A percentile compares a stretch with the other conserved stretches of the same genome.
Evolutionary conservation across 208 protist genomes (phyloP).

Genomic region (Trypanosoma avium): DNA sequence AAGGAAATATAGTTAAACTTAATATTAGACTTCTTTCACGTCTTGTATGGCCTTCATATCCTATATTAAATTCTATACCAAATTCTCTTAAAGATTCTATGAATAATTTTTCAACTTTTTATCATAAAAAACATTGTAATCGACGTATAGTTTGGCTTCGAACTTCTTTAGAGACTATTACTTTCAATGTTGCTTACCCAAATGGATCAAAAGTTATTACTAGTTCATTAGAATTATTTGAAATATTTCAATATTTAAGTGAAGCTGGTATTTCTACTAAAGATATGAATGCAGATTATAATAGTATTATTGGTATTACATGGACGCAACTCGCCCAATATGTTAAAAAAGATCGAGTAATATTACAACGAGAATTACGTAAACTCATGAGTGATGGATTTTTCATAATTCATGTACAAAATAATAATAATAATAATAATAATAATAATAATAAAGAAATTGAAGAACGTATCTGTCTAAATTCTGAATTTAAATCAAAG

Average conservation of each 20-base stretch:
- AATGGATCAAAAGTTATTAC: slow-evolving; percentile 7
- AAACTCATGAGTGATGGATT: slow-evolving; percentile 18
- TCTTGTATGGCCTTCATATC: slow-evolving; percentile 19
- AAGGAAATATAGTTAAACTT: background rate
- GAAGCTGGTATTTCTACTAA: background rate
- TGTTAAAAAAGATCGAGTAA: background rate
- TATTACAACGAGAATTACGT: slow-evolving; percentile 16
- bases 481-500: slow-evolving; percentile 35
- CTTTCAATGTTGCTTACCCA: slow-evolving; percentile 20
- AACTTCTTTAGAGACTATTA: slow-evolving; percentile 15
- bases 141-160: slow-evolving; percentile 22
- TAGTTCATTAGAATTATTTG: slow-evolving; percentile 15
- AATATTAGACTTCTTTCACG: slow-evolving; percentile 8
- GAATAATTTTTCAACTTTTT: slow-evolving; percentile 8
- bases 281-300: too few species aligned
- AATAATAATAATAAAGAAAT: slow-evolving; percentile 31
- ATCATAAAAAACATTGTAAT: slow-evolving; percentile 2
- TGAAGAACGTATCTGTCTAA: slow-evolving; percentile 17
- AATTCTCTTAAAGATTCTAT: background rate
- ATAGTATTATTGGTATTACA: too few species aligned
- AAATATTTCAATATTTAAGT: slow-evolving; percentile 4
- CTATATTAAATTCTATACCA: background rate
- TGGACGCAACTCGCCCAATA: slow-evolving; percentile 1
- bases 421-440: slow-evolving; percentile 13
- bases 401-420: background rate